Evolutionary conservation across 371 early-diverging fungal species (phyloP), one percentile per base, ranked within the genome.

Genomic region (Apophysomyces sp.): DNA sequence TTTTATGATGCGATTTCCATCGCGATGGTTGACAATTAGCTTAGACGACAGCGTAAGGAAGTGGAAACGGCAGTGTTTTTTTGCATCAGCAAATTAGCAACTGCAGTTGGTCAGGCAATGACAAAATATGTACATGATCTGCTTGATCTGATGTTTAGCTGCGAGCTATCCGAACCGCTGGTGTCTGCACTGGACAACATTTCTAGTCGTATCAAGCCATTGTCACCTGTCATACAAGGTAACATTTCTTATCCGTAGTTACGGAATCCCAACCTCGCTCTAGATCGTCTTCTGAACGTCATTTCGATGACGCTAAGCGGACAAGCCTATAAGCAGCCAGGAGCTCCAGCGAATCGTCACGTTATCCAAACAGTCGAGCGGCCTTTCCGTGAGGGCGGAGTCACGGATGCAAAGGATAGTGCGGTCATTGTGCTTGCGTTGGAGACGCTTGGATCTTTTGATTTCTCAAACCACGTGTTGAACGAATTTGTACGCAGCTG

Each of bases 401-500:
- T 68, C 8, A 58, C 73, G 7, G 89, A 89, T 55, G 78, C 76
- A 51, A 87, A 89, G 60, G 93, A 93, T 60, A 78, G 82, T 5
- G 94, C 94, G 4, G 81, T 83, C 2, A 88, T 95, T 29, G 89
- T 94, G 18, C 77, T 97, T 30, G 97, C 99, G 0, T 75, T 98
- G 41, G 86, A 83, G 5, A 95, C 94, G 0, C 79, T 98, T 7
- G 93, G 94, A 8, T 86, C 83, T 0, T 97, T 98, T 73, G 89
- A 95, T 66, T 97, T 97, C 73, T 82, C 77, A 1, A 83, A 68
- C 27, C 91, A 95, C 55, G 87, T 91, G 34, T 76, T 98, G 32
- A 90, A 92, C 66, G 97, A 97, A 72, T 91, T 98, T 75, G 90
- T 97, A 30, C 86, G 93, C 37, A 93, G 93, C 60, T 90, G 90